phyloP scores from a whole-genome alignment of 2,329 filamentous ascomycete species.

The Alternaria panax region DNA sequence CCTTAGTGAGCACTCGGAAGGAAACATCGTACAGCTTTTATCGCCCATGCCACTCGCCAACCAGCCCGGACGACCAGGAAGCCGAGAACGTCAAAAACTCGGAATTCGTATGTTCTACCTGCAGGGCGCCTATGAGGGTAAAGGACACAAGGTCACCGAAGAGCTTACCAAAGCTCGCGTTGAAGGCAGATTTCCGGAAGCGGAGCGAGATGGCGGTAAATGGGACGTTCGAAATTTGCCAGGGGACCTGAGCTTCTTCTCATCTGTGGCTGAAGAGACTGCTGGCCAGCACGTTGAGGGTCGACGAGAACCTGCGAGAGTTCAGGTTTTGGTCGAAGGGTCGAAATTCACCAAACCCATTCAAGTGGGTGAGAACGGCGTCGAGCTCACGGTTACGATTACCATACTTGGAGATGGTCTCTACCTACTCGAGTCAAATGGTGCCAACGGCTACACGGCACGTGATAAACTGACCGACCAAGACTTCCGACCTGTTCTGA shows the following conservation, averaged over 20 bases:
- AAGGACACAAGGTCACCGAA: conserved; percentile 77
- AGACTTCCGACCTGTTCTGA: conserved; percentile 77
- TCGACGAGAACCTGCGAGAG: conserved; percentile 70
- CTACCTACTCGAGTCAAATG: conserved; percentile 66
- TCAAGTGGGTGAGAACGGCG: conserved; percentile 59
- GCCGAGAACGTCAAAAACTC: conserved; percentile 39
- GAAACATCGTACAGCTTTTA: conserved; percentile 71
- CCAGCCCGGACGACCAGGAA: conserved; percentile 42
- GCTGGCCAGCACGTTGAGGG: conserved; percentile 68
- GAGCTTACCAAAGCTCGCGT: conserved; percentile 87
- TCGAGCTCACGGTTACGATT: conserved; percentile 75
- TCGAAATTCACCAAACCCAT: conserved; percentile 66
- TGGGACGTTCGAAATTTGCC: conserved; percentile 78
- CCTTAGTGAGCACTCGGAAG: conserved; percentile 71
- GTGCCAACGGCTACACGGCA: conserved; percentile 73
- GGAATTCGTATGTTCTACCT: conserved; percentile 66
- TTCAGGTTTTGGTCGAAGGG: conserved; percentile 77
- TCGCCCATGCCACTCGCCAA: conserved; percentile 54
- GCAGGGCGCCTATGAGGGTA: conserved; percentile 78
- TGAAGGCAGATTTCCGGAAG: conserved; percentile 82
- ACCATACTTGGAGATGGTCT: conserved; percentile 61
- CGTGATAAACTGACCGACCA: conserved; percentile 76
- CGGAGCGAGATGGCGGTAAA: conserved; percentile 78
- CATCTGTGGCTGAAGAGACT: conserved; percentile 76
- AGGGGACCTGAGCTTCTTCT: conserved; percentile 64